Conservation (phyloP, 1,139 yeast species). For the Taphrina communis region DNA sequence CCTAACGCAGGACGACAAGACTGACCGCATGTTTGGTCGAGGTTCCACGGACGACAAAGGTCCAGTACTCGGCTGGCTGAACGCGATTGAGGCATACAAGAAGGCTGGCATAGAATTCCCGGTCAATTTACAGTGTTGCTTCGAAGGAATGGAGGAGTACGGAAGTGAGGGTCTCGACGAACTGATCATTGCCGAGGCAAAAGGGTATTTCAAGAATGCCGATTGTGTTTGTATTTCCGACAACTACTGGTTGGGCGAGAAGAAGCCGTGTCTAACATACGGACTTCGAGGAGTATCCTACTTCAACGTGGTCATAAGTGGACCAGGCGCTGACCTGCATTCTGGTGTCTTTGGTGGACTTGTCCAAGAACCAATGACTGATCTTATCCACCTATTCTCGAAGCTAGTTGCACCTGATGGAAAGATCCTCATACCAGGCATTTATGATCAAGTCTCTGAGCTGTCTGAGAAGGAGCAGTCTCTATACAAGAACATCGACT, state of each 20-base stretch:
- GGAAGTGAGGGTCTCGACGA: constrained; percentile 92
- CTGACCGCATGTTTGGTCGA: constrained; percentile 74
- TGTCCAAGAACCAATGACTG: constrained; percentile 97
- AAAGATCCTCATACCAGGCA: constrained; percentile 82
- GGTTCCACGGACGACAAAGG: constrained; percentile 98
- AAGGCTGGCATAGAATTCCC: constrained; percentile 87
- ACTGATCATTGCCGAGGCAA: constrained; percentile 78
- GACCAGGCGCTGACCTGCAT: constrained; percentile 94
- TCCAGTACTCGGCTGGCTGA: constrained; percentile 96
- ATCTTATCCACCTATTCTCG: constrained; percentile 71
- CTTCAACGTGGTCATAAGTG: constrained; percentile 78
- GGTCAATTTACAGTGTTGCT: constrained; percentile 87
- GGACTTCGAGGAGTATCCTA: constrained; percentile 97
- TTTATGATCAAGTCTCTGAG: constrained; percentile 93
- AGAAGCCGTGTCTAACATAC: constrained; percentile 93
- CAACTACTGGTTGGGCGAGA: constrained; percentile 97
- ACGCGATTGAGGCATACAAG: constrained; percentile 86
- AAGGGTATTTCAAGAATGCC: constrained; percentile 77
- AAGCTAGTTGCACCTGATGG: constrained; percentile 76
- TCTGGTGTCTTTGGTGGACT: constrained; percentile 99
- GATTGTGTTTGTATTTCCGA: constrained; percentile 96
- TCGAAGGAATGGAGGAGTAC: constrained; percentile 99
- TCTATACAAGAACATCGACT: constrained; percentile 84
- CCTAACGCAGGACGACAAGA: constrained; percentile 60
- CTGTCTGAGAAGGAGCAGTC: constrained; percentile 73